Evolutionary conservation across 202 grass and related monocot genomes (phyloP).

Genomic region (Schoenoplectus triqueter): DNA sequence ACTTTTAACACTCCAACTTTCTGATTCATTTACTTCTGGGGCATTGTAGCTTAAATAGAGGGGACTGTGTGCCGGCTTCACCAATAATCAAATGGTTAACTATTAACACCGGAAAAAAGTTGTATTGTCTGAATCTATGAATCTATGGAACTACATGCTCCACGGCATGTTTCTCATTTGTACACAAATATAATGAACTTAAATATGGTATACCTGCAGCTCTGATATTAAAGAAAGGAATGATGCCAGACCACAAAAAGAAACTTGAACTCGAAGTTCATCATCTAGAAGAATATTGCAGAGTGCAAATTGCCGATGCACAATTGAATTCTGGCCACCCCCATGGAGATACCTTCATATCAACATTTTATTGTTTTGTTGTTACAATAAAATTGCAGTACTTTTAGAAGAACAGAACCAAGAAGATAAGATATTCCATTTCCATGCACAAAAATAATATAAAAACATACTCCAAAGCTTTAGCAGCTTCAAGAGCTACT

Average conservation of each 20-base stretch:
- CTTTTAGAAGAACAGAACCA: conserved; percentile 19
- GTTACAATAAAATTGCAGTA: neutral
- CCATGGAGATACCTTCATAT: conserved; percentile 70
- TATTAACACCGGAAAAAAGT: neutral
- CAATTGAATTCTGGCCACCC: conserved; percentile 27
- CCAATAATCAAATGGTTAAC: conserved; percentile 2
- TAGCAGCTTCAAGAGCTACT: conserved; percentile 68
- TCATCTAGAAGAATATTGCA: conserved; percentile 60
- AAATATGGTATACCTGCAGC: conserved; percentile 55
- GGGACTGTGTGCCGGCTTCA: conserved; percentile 32
- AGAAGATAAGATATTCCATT: neutral
- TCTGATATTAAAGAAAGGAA: conserved; percentile 37
- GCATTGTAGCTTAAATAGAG: conserved; percentile 50
- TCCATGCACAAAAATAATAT: conserved; percentile 13
- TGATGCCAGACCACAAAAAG: conserved; percentile 52
- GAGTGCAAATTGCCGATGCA: conserved; percentile 61
- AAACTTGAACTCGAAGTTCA: conserved; percentile 47
- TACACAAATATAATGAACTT: conserved; percentile 4
- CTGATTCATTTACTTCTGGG: conserved; percentile 48
- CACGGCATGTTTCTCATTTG: neutral
- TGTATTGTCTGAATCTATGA: neutral
- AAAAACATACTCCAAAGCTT: conserved; percentile 87
- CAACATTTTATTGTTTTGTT: conserved; percentile 17
- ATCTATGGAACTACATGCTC: neutral
- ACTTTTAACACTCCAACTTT: conserved; percentile 51